Evolutionary conservation across 768 basidiomycete genomes (phyloP), one percentile per base, ranked within the genome.

Genomic region (Chiua virens): DNA sequence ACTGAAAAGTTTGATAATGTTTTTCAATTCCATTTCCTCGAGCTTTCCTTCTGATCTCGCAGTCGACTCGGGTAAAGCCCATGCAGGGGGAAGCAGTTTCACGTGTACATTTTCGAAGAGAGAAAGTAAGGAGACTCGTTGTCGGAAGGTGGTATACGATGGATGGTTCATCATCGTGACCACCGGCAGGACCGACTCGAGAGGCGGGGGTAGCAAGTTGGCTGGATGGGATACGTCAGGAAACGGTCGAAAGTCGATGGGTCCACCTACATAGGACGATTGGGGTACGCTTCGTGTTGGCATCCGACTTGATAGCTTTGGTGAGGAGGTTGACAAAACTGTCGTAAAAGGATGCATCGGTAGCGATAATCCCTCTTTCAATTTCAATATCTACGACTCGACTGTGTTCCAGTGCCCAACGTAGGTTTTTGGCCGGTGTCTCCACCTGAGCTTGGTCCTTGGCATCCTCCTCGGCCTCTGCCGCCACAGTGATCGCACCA

Each of bases 1-100:
- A 92, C 90, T 73, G 71, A 89, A 92, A 81, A 92, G 87, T 75
- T 87, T 92, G 69, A 92, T 81, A 50, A 87, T 75, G 45, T 84
- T 79, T 65, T 71, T 79, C 71, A 79, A 69, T 53, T 66, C 66
- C 42, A 39, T 67, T 77, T 58, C 58, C 11, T 52, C 30, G 3
- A 30, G 54, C 81, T 87, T 71, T 55, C 54, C 56, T 39, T 47
- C 65, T 8, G 51, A 39, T 28, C 54, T 53, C 23, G 47, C 41
- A 28, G 64, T 63, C 13, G 82, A 79, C 30, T 76, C 81, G 10
- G 72, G 49, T 22, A 75, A 77, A 61, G 81, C 79, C 89, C 89
- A 92, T 3, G 77, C 65, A 0, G 91, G 91, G 3, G 91, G 91
- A 3, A 86, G 72, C 65, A 87, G 87, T 61, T 89, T 90, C 64